phyloP scores from a whole-genome alignment of 2,329 filamentous ascomycete genomes.

The Hypoxylon sp. region DNA sequence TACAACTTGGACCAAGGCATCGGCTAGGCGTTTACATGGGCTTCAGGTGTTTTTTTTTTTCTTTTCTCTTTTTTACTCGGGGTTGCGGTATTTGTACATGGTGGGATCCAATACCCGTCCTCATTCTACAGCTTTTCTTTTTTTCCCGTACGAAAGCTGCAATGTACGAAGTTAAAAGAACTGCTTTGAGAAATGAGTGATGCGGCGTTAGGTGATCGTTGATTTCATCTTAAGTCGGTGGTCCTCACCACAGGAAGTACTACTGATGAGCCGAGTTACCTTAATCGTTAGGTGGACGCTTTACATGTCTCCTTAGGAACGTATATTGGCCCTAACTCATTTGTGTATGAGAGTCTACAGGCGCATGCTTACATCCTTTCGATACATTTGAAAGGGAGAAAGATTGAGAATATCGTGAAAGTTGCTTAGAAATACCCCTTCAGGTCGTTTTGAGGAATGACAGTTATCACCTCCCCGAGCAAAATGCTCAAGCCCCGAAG shows the following conservation, averaged over 20 bases:
- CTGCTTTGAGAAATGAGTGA: not conserved
- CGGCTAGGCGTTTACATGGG: conserved; percentile 38
- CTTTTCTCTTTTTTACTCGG: too few relatives aligned
- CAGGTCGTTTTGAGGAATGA: too few relatives aligned
- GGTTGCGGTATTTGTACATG: conserved; percentile 31
- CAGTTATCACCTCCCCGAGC: too few relatives aligned
- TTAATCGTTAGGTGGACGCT: not conserved
- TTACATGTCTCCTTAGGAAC: not conserved
- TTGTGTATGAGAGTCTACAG: not conserved
- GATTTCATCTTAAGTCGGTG: not conserved
- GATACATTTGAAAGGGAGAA: too few relatives aligned
- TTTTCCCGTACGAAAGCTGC: conserved; percentile 14
- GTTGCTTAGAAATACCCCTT: too few relatives aligned
- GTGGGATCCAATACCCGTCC: conserved; percentile 37
- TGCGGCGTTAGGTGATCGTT: not conserved
- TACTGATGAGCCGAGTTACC: not conserved
- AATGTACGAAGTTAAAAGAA: conserved; percentile 12
- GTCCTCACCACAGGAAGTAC: not conserved
- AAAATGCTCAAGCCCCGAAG: too few relatives aligned
- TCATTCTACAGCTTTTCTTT: conserved; percentile 23
- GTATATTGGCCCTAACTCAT: not conserved
- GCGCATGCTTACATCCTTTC: not conserved
- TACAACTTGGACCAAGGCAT: conserved; percentile 33
- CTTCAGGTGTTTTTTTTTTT: conserved; percentile 31
- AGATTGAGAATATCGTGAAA: too few relatives aligned